These are phyloP conservation scores for Aspergillus sp. DNA, from an alignment of 2,329 filamentous ascomycete species.

Conservation along the genomic window DNA sequence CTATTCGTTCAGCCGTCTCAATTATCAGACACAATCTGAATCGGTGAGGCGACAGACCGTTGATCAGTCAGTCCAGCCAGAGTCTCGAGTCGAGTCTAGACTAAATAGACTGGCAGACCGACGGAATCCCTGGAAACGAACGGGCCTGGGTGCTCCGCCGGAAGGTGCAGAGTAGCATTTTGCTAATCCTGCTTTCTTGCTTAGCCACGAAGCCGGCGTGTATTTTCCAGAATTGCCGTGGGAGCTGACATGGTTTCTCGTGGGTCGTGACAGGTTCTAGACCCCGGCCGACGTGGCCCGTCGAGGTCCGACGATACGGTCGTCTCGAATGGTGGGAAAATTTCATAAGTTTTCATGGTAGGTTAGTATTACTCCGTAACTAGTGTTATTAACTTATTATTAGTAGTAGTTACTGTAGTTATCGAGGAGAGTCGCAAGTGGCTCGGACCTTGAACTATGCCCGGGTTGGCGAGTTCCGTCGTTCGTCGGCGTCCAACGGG, in stretches of 20 bases:
- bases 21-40: background rate
- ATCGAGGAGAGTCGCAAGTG: background rate
- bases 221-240: background rate
- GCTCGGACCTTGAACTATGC: background rate
- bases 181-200: background rate
- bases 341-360: too few species aligned
- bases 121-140: background rate
- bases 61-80: background rate
- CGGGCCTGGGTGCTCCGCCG: background rate
- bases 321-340: too few species aligned
- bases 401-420: background rate
- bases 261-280: slow-evolving; percentile 14
- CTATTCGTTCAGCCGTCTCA: background rate
- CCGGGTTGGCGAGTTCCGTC: background rate
- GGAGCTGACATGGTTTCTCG: background rate
- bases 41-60: background rate
- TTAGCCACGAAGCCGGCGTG: background rate
- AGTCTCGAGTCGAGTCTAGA: background rate
- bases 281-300: background rate
- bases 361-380: background rate
- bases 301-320: too few species aligned
- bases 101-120: background rate
- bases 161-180: background rate
- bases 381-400: background rate
- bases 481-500: background rate